phyloP scores from a whole-genome alignment of 83 land plant genomes.

The Isoetes engelmannii region DNA sequence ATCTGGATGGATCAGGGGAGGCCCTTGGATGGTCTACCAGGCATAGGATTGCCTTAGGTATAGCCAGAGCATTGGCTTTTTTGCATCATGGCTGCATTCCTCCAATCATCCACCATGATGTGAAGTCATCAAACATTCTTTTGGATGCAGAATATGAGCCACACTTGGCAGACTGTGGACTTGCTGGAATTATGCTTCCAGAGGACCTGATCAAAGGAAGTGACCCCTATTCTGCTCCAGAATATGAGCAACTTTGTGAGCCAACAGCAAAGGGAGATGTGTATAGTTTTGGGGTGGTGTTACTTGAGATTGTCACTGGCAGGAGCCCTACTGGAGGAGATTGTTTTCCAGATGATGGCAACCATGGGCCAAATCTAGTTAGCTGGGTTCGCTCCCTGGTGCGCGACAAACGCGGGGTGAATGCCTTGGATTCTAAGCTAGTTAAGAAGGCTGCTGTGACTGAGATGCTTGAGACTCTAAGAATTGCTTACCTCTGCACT shows the following conservation, averaged over 20 bases:
- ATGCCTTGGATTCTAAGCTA: constrained; percentile 40
- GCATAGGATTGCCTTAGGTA: constrained; percentile 59
- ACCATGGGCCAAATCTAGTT: constrained; percentile 6
- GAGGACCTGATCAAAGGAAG: too few species aligned
- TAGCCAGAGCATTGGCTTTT: constrained; percentile 46
- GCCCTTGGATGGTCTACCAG: too few species aligned
- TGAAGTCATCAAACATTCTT: constrained; percentile 60
- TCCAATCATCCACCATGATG: constrained; percentile 36
- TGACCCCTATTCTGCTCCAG: constrained; percentile 42
- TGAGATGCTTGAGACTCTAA: constrained; percentile 37
- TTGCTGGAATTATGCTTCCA: constrained; percentile 31
- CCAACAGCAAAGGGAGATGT: constrained; percentile 68
- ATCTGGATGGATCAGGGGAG: too few species aligned
- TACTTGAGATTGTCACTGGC: constrained; percentile 50
- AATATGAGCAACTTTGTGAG: constrained; percentile 44
- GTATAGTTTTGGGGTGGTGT: constrained; percentile 62
- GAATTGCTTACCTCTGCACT: constrained; percentile 57
- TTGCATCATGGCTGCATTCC: constrained; percentile 50
- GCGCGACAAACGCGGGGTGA: constrained; percentile 24
- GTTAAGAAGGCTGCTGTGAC: constrained; percentile 1
- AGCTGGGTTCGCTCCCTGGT: constrained; percentile 33
- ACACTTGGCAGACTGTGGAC: constrained; percentile 51
- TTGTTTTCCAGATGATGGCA: constrained; percentile 4
- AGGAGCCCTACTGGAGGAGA: constrained; percentile 22
- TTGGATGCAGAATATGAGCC: constrained; percentile 55